A percentile compares a stretch with the other conserved stretches of the same genome.
Evolutionary conservation across 2,329 filamentous ascomycete genomes (phyloP).

Genomic region (Arthrobotrys pseudoclavata): DNA sequence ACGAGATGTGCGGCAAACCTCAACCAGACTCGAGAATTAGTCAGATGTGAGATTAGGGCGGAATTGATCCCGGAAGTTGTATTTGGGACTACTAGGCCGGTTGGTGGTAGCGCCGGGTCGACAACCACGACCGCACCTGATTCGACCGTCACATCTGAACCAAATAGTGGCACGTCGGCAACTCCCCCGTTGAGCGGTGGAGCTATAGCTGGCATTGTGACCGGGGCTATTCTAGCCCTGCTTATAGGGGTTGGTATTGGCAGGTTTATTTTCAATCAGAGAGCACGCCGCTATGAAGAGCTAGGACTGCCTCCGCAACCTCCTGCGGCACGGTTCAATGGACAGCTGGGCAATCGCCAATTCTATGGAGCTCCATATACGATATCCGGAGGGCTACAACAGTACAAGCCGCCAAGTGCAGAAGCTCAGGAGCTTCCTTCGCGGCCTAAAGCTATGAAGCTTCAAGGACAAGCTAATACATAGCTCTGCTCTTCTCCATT

Average conservation of each 20-base stretch:
- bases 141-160: constrained; percentile 6
- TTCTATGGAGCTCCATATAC: neutral
- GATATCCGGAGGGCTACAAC: constrained; percentile 3
- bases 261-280: constrained; percentile 13
- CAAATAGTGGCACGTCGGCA: constrained; percentile 14
- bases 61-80: constrained; percentile 20
- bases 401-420: neutral
- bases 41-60: constrained; percentile 27
- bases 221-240: constrained; percentile 22
- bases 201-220: constrained; percentile 25
- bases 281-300: constrained; percentile 1
- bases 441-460: constrained; percentile 1
- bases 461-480: constrained; percentile 8
- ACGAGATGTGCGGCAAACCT: constrained; percentile 19
- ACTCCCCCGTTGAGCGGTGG: constrained; percentile 21
- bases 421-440: constrained; percentile 29
- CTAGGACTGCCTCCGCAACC: constrained; percentile 6
- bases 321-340: constrained; percentile 3
- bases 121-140: constrained; percentile 3
- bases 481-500: neutral
- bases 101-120: constrained; percentile 10
- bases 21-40: constrained; percentile 11
- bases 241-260: constrained; percentile 22
- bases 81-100: constrained; percentile 5
- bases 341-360: neutral